A percentile compares a stretch with the other conserved stretches of the same genome.
phyloP scores from a whole-genome alignment of 2,329 filamentous ascomycete species.

The Pleoardoris graminearum region DNA sequence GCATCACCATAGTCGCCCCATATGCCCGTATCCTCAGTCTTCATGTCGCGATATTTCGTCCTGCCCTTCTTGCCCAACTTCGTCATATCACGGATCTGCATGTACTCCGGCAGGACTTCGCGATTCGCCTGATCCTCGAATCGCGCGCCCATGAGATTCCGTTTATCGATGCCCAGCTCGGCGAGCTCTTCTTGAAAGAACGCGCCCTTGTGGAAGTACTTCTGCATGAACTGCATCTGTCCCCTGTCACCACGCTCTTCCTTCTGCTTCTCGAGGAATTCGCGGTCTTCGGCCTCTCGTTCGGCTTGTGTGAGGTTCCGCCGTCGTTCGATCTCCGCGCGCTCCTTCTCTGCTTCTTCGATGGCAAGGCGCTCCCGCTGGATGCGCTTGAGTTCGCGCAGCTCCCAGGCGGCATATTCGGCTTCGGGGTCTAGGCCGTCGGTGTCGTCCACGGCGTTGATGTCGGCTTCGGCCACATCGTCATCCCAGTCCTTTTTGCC shows the following conservation, averaged over 20 bases:
- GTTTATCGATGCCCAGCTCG: slow-evolving; percentile 72
- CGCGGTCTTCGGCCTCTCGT: slow-evolving; percentile 80
- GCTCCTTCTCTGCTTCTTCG: slow-evolving; percentile 79
- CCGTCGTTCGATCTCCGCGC: slow-evolving; percentile 85
- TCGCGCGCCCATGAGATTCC: slow-evolving; percentile 82
- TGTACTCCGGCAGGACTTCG: slow-evolving; percentile 82
- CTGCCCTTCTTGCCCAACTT: slow-evolving; percentile 90
- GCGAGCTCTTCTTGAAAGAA: slow-evolving; percentile 87
- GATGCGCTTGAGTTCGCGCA: slow-evolving; percentile 86
- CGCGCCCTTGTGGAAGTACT: slow-evolving; percentile 95
- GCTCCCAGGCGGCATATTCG: slow-evolving; percentile 89
- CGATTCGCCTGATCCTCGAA: slow-evolving; percentile 86
- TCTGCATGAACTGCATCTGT: slow-evolving; percentile 88
- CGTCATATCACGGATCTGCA: slow-evolving; percentile 92
- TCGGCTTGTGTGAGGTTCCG: slow-evolving; percentile 86
- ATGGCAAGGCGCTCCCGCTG: slow-evolving; percentile 85
- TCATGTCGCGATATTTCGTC: slow-evolving; percentile 86
- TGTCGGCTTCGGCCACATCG: slow-evolving; percentile 65
- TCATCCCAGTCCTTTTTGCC: slow-evolving; percentile 87
- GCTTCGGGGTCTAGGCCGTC: slow-evolving; percentile 85
- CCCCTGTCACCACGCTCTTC: slow-evolving; percentile 74
- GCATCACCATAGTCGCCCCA: slow-evolving; percentile 71
- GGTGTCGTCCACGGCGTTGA: slow-evolving; percentile 81
- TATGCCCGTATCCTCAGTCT: slow-evolving; percentile 83
- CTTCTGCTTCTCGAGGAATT: slow-evolving; percentile 74